These are phyloP conservation scores for Diplodia seriata DNA, from an alignment of 2,329 filamentous ascomycete genomes.

Conservation along the genomic window DNA sequence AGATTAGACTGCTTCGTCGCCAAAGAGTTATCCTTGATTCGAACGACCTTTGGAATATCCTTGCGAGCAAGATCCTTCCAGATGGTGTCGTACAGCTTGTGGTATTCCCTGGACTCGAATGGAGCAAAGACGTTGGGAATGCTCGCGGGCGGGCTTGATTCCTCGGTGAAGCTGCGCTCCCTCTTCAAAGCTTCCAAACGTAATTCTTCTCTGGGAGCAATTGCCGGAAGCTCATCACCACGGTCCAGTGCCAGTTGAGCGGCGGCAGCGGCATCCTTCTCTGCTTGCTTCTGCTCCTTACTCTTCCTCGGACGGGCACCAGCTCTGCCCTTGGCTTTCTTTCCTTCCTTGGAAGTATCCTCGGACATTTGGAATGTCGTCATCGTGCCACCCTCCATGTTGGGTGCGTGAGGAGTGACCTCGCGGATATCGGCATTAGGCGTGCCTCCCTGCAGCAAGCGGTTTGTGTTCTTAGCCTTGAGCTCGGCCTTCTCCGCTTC, in stretches of 20 bases:
- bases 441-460: constrained; percentile 84
- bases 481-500: constrained; percentile 91
- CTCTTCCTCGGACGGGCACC: constrained; percentile 83
- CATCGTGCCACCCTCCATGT: constrained; percentile 84
- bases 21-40: constrained; percentile 84
- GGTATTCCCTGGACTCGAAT: constrained; percentile 90
- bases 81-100: constrained; percentile 97
- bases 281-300: constrained; percentile 73
- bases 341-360: constrained; percentile 50
- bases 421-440: constrained; percentile 73
- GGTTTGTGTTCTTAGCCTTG: constrained; percentile 89
- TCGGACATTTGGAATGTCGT: constrained; percentile 78
- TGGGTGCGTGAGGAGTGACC: constrained; percentile 76
- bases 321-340: constrained; percentile 59
- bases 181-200: constrained; percentile 53
- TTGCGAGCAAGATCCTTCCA: constrained; percentile 94
- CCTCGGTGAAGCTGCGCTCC: constrained; percentile 57
- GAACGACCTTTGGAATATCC: constrained; percentile 89
- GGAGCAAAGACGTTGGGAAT: constrained; percentile 51
- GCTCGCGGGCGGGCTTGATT: constrained; percentile 43
- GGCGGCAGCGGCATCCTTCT: constrained; percentile 80
- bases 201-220: constrained; percentile 66
- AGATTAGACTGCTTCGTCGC: constrained; percentile 91
- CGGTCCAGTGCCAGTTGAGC: constrained; percentile 85
- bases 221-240: constrained; percentile 72